Evolutionary conservation across 2,329 filamentous ascomycete genomes (phyloP).

Genomic region (Penicillium sp.): DNA sequence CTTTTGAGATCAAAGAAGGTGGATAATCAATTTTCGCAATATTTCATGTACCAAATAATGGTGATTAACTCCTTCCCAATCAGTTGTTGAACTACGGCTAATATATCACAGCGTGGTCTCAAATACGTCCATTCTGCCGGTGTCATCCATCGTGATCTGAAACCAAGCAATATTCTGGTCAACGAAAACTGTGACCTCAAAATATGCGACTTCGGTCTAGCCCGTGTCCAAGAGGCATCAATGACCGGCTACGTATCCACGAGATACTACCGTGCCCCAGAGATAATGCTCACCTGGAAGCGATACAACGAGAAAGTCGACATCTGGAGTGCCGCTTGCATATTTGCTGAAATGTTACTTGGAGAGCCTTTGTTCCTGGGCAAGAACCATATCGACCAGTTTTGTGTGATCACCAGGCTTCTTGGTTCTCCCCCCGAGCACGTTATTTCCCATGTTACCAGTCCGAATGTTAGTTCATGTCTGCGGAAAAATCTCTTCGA

Average conservation of each 20-base stretch:
- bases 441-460: conserved; percentile 96
- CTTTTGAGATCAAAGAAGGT: conserved; percentile 90
- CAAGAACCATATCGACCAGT: conserved; percentile 99
- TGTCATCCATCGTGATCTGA: conserved; percentile 94
- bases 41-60: conserved; percentile 98
- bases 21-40: conserved; percentile 99
- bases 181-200: conserved; percentile 99
- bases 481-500: not conserved
- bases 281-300: conserved; percentile 99
- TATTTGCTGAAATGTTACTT: conserved; percentile 98
- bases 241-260: conserved; percentile 99
- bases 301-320: conserved; percentile 99
- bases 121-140: conserved; percentile 99
- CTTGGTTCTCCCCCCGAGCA: conserved; percentile 94
- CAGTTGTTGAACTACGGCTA: conserved; percentile 5
- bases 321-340: conserved; percentile 98
- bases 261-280: conserved; percentile 94
- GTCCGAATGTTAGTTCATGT: conserved; percentile 75
- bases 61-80: conserved; percentile 53
- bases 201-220: conserved; percentile 97
- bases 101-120: conserved; percentile 69
- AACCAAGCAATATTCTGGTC: conserved; percentile 97
- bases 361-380: conserved; percentile 96
- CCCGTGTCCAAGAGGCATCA: conserved; percentile 95
- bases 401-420: conserved; percentile 98